These are phyloP conservation scores for Phenoliferia sp. DNA, from an alignment of 1,284 basidiomycete species.

Conservation along the genomic window DNA sequence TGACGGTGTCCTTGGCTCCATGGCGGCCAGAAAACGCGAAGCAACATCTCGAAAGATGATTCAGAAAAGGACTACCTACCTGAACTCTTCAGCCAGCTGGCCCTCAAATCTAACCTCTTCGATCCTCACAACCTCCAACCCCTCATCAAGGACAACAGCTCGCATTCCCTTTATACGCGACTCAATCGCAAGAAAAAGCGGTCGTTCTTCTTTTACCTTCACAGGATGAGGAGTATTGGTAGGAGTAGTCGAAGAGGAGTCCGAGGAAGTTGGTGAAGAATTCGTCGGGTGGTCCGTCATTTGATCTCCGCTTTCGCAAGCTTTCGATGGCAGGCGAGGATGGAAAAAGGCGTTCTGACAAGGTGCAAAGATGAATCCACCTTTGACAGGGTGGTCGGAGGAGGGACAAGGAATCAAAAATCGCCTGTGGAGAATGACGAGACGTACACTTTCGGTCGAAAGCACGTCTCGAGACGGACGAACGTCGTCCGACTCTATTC, in stretches of 20 bases:
- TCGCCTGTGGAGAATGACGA: no score
- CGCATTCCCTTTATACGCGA: constrained; percentile 71
- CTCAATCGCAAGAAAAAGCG: constrained; percentile 51
- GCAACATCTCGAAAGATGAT: neutral
- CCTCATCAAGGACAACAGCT: constrained; percentile 71
- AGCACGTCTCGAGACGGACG: neutral
- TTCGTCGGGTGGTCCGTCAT: neutral
- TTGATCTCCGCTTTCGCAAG: neutral
- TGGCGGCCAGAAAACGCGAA: no score
- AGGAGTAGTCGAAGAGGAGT: neutral
- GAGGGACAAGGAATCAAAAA: neutral
- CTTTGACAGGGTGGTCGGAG: neutral
- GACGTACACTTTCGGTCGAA: no score
- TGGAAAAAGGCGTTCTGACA: neutral
- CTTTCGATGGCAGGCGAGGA: neutral
- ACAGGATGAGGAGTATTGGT: neutral
- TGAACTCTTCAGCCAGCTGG: constrained; percentile 64
- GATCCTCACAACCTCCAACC: constrained; percentile 67
- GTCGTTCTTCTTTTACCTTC: no score
- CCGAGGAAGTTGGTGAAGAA: neutral
- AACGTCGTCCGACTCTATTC: neutral
- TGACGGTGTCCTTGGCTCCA: no score
- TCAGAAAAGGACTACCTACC: constrained; percentile 46
- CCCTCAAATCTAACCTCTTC: constrained; percentile 73
- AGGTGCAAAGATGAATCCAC: neutral